A percentile compares a stretch with the other conserved stretches of the same genome.
Evolutionary conservation across 495 filamentous ascomycete species (phyloP).

Genomic region (Rostrohypoxylon terebratum): DNA sequence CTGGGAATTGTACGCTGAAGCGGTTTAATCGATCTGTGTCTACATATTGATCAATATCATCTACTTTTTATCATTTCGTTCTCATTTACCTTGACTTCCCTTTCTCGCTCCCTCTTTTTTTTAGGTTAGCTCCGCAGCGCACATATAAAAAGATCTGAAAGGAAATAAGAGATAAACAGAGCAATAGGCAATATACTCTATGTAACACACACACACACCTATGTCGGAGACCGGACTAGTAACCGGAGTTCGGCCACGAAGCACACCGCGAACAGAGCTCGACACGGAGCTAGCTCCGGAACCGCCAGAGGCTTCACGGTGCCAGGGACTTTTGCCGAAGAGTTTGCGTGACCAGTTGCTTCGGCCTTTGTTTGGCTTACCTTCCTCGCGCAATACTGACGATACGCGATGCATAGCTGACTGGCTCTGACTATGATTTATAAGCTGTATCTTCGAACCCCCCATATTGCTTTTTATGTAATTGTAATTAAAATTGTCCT

Average conservation of each 20-base stretch:
- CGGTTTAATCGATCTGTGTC: constrained; percentile 12
- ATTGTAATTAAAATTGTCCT: neutral
- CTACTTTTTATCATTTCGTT: neutral
- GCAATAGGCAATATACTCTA: neutral
- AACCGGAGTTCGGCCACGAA: constrained; percentile 53
- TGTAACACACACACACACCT: constrained; percentile 33
- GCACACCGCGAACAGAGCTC: constrained; percentile 53
- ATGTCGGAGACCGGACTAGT: constrained; percentile 47
- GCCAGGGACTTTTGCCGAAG: constrained; percentile 58
- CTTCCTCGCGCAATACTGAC: constrained; percentile 37
- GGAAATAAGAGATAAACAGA: neutral
- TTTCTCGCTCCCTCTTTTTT: neutral
- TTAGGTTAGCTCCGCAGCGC: neutral
- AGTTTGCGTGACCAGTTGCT: constrained; percentile 43
- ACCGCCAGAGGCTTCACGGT: constrained; percentile 52
- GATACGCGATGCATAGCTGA: constrained; percentile 28
- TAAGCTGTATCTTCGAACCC: constrained; percentile 8
- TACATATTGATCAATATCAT: neutral
- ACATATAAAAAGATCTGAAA: constrained; percentile 31
- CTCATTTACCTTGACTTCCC: neutral
- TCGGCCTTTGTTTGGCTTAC: constrained; percentile 18
- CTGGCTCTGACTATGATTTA: constrained; percentile 5
- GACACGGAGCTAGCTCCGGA: constrained; percentile 55
- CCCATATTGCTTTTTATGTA: constrained; percentile 8
- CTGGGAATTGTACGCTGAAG: constrained; percentile 40